Percentiles rank a stretch among this genome's conserved stretches.
These are phyloP conservation scores for Debaryomyces hansenii DNA, from an alignment of 805 yeast species.

Conservation along the genomic window DNA sequence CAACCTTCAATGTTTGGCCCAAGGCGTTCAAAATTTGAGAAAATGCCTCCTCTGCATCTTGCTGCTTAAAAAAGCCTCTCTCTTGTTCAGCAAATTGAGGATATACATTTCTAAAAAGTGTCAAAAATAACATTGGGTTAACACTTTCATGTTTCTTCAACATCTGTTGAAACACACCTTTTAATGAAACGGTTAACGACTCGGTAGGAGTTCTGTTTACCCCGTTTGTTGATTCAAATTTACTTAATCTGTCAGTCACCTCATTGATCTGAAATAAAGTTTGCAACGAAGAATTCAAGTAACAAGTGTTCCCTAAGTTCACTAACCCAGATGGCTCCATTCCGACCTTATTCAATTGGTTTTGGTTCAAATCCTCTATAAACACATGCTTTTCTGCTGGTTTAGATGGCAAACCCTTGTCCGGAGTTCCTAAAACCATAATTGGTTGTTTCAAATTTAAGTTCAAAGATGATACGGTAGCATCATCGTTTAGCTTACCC, in stretches of 20 bases:
- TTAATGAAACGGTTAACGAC: conserved; percentile 34
- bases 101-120: conserved; percentile 60
- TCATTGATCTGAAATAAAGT: conserved; percentile 49
- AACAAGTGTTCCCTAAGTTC: conserved; percentile 77
- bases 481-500: conserved; percentile 79
- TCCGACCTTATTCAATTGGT: conserved; percentile 36
- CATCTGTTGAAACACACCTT: conserved; percentile 48
- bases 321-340: conserved; percentile 64
- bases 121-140: conserved; percentile 68
- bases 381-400: conserved; percentile 59
- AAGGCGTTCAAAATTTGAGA: conserved; percentile 69
- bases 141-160: conserved; percentile 46
- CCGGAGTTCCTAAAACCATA: conserved; percentile 93
- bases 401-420: conserved; percentile 51
- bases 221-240: conserved; percentile 10
- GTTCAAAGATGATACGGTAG: conserved; percentile 48
- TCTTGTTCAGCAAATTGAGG: conserved; percentile 89
- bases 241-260: conserved; percentile 29
- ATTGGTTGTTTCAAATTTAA: conserved; percentile 66
- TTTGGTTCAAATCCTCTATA: conserved; percentile 64
- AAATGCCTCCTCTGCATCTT: conserved; percentile 96
- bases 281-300: conserved; percentile 70
- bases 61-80: conserved; percentile 80
- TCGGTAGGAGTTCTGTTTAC: conserved; percentile 10
- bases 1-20: conserved; percentile 48